Evolutionary conservation across 768 basidiomycete genomes (phyloP).

Genomic region (Leccinum subtestaceum): DNA sequence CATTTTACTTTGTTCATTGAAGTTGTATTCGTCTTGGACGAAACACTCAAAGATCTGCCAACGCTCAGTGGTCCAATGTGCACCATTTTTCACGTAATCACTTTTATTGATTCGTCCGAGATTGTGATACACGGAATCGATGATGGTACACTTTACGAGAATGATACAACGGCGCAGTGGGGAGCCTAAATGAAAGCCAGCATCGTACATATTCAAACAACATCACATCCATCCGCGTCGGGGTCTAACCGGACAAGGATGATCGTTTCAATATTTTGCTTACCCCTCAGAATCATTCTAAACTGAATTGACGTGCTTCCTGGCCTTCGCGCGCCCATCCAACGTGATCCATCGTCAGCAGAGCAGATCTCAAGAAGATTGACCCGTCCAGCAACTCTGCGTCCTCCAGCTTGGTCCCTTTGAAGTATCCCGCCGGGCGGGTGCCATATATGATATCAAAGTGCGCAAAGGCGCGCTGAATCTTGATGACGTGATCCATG

Average conservation of each 20-base stretch:
- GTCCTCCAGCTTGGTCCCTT: constrained; percentile 29
- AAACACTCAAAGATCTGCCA: too few relatives aligned
- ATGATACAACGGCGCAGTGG: background rate
- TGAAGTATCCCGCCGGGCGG: constrained; percentile 26
- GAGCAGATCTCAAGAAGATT: constrained; percentile 31
- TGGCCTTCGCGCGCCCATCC: constrained; percentile 43
- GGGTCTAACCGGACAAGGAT: background rate
- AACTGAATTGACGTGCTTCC: constrained; percentile 23
- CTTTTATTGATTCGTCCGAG: too few relatives aligned
- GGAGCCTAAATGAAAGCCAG: background rate
- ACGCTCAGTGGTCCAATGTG: too few relatives aligned
- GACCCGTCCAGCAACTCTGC: constrained; percentile 36
- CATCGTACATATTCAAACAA: background rate
- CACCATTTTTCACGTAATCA: too few relatives aligned
- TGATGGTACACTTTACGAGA: too few relatives aligned
- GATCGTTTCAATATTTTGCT: background rate
- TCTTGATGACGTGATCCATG: constrained; percentile 32
- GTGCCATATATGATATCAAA: constrained; percentile 32
- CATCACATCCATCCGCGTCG: background rate
- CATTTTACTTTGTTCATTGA: too few relatives aligned
- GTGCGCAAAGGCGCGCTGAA: constrained; percentile 35
- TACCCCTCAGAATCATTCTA: constrained; percentile 24
- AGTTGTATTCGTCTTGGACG: too few relatives aligned
- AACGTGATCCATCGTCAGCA: constrained; percentile 31
- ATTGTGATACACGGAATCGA: background rate